Evolutionary conservation across 768 basidiomycete species (phyloP), one percentile per base, ranked within the genome.

Genomic region (Cystobasidium ongulense): DNA sequence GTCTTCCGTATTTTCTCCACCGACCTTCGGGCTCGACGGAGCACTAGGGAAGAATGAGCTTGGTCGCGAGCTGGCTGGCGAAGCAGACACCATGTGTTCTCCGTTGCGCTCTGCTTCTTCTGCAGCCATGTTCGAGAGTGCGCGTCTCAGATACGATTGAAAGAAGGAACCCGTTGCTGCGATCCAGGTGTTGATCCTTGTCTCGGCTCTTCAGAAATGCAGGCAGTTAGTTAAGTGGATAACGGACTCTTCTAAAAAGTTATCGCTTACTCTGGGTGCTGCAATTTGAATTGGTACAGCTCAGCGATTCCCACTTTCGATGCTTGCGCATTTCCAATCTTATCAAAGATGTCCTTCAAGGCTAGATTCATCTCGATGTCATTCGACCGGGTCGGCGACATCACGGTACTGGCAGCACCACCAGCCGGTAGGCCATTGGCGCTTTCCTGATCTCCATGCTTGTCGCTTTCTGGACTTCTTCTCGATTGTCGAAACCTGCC

Each of bases 251-350:
- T 25, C 72, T 59, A 62, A 17, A 41, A 21, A 50, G 62, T 43
- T 5, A 65, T 23, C 7, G 81, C 78, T 25, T 80, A 76, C 29
- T 81, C 81, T 0, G 92, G 93, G 79, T 96, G 87, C 33, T 88
- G 88, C 82, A 93, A 93, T 78, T 97, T 82, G 84, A 93, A 97
- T 39, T 92, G 88, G 80, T 97, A 92, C 27, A 99, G 83, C 78
- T 94, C 92, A 1, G 92, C 94, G 71, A 98, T 93, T 1, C 92
- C 91, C 80, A 53, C 17, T 11, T 79, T 68, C 57, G 77, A 77
- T 2, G 74, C 62, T 54, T 74, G 70, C 5, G 76, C 74, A 52
- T 77, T 77, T 1, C 77, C 77, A n/a, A 79, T 79, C 46, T 71
- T 31, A 64, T 78, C 76, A n/a, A 79, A 77, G 43, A 80, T 80